Base-by-base conservation (phyloP, 495 filamentous ascomycete genomes). In the Neurospora tetrasperma region DNA sequence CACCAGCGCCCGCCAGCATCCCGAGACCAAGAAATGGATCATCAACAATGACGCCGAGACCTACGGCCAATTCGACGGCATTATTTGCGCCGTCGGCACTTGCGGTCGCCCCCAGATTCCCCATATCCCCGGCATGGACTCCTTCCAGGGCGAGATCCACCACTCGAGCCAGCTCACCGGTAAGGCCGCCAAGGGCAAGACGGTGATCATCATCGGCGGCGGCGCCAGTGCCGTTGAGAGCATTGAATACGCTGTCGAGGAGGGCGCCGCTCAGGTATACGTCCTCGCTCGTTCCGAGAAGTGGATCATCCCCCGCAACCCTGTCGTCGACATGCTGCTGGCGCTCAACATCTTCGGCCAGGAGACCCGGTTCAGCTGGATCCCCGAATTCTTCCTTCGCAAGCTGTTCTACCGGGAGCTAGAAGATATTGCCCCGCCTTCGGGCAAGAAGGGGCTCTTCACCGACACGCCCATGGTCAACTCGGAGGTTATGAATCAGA, bases 401-500 rank as follows among this genome's bases (percentile, higher is more conserved):
- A 89, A 89, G 74, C 88, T 94, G 83, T 96, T 97, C 83, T 96
- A 96, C 81, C 90, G 93, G 16, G 92, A 95, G 73, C 85, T 95
- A n/a, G 82, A 90, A 74, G 91, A 93, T 73, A 83, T 95, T n/a
- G 87, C 91, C 0, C 93, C 93, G 0, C 83, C 86, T 0, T 66
- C 54, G 54, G 54, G 35, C 54, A 82, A 86, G 6, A 88, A 88
- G 75, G 92, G 93, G 5, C 81, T 97, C 20, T 97, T 92, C 80
- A 94, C 90, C 18, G 89, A 90, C 40, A 95, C 92, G 1, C 92
- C 93, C 0, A 96, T 96, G 91, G 93, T 94, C 48, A 96, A 95
- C 78, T 89, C 88, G 18, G 90, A 93, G 43, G 87, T 95, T 38
- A 90, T 96, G 78, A 83, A 91, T 42, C 90, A 93, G 77, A 89